Percentiles rank a stretch among this genome's conserved stretches.
Conservation (phyloP, 1,139 yeast species). For the Lodderomyces parapsilosis region DNA sequence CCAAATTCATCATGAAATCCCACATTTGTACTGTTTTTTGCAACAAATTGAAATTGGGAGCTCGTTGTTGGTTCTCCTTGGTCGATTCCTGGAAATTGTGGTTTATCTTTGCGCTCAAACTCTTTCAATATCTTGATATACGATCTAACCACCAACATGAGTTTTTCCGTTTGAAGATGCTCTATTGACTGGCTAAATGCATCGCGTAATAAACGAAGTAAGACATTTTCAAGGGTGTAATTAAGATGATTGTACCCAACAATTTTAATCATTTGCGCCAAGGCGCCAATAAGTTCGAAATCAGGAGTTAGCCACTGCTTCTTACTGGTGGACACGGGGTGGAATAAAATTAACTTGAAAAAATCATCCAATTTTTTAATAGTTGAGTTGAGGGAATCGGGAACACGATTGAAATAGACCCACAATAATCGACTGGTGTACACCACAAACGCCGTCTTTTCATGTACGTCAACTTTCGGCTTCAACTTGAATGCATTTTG, state of each 20-base stretch:
- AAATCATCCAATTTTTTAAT: constrained; percentile 55
- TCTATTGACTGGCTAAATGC: constrained; percentile 60
- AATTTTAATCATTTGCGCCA: constrained; percentile 70
- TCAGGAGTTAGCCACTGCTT: constrained; percentile 73
- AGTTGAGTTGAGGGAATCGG: constrained; percentile 86
- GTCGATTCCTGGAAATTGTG: constrained; percentile 66
- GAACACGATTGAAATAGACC: constrained; percentile 84
- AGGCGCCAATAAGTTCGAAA: constrained; percentile 56
- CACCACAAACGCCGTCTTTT: constrained; percentile 60
- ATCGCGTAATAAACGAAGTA: constrained; percentile 58
- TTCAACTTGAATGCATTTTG: constrained; percentile 36
- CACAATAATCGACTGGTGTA: constrained; percentile 76
- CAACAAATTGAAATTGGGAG: constrained; percentile 37
- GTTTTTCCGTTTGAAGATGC: constrained; percentile 62
- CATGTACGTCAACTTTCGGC: constrained; percentile 48
- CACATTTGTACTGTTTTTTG: constrained; percentile 44
- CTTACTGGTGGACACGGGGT: constrained; percentile 49
- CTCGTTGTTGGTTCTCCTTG: not conserved
- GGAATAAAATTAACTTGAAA: constrained; percentile 55
- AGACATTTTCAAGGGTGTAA: constrained; percentile 73
- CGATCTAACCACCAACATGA: constrained; percentile 67
- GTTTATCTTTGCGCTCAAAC: constrained; percentile 53
- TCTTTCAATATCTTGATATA: constrained; percentile 72
- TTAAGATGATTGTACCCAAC: constrained; percentile 80
- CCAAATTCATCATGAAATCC: constrained; percentile 76